Percentiles rank a stretch among this genome's conserved stretches.
phyloP scores from a whole-genome alignment of 176 grass and related monocot genomes.

The Urochloa ruziziensis region DNA sequence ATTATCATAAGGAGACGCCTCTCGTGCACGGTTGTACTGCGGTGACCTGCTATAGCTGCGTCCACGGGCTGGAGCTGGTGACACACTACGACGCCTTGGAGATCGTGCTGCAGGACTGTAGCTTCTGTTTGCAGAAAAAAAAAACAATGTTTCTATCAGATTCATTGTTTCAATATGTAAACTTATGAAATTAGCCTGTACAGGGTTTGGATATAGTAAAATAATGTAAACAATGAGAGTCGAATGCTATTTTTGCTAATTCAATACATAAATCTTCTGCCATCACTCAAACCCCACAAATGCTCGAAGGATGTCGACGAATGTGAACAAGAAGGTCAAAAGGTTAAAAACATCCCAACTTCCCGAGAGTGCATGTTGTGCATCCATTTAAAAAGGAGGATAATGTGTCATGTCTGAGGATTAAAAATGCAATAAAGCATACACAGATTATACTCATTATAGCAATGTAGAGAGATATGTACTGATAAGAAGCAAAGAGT shows the following conservation, averaged over 20 bases:
- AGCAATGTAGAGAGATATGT: neutral
- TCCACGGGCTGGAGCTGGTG: conserved; percentile 61
- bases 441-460: neutral
- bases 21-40: conserved; percentile 34
- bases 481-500: neutral
- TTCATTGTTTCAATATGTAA: neutral
- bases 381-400: neutral
- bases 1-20: conserved; percentile 66
- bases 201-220: neutral
- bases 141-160: conserved; percentile 29
- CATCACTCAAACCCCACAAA: neutral
- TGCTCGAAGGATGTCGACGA: neutral
- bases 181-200: neutral
- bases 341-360: neutral
- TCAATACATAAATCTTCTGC: neutral
- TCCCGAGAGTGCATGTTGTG: neutral
- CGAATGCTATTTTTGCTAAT: neutral
- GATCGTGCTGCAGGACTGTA: conserved; percentile 76
- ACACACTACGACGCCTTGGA: conserved; percentile 74
- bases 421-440: neutral
- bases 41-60: conserved; percentile 86
- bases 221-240: neutral
- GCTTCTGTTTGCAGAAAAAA: conserved; percentile 61
- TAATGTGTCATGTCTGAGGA: neutral
- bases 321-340: neutral